These are phyloP conservation scores for Lasiodiplodia citricola DNA, from an alignment of 2,329 filamentous ascomycete species.

Conservation along the genomic window DNA sequence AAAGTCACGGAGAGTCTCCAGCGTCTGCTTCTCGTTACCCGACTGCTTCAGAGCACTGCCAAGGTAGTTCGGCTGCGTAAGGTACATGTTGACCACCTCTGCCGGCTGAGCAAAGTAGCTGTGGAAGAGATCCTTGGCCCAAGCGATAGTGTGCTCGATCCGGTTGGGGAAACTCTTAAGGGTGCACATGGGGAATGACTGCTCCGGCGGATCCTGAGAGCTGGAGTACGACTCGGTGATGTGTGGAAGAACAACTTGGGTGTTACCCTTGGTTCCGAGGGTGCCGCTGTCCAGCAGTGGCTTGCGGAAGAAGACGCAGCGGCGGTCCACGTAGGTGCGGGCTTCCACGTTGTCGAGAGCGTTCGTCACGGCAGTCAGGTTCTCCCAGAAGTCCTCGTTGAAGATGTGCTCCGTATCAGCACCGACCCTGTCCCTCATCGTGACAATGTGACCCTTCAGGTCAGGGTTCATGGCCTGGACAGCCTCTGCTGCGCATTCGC, in stretches of 20 bases:
- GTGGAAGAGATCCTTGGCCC: constrained; percentile 96
- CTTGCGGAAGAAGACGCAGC: constrained; percentile 98
- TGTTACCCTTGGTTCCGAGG: constrained; percentile 98
- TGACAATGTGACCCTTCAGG: constrained; percentile 81
- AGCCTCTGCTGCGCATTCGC: constrained; percentile 87
- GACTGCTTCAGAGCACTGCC: constrained; percentile 87
- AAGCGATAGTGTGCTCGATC: constrained; percentile 98
- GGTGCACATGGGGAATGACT: constrained; percentile 99
- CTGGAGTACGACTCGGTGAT: constrained; percentile 97
- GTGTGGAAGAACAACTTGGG: constrained; percentile 88
- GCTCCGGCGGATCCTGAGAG: constrained; percentile 96
- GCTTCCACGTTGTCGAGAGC: constrained; percentile 97
- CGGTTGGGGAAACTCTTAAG: constrained; percentile 96
- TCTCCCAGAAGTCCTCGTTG: constrained; percentile 89
- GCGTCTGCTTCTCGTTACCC: constrained; percentile 90
- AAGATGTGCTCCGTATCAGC: constrained; percentile 92
- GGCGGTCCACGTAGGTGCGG: constrained; percentile 91
- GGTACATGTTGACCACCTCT: constrained; percentile 91
- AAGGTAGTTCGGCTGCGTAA: constrained; percentile 89
- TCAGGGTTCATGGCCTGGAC: constrained; percentile 96
- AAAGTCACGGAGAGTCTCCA: constrained; percentile 89
- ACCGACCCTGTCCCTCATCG: constrained; percentile 87
- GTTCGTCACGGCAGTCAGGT: constrained; percentile 90
- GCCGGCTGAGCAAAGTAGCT: constrained; percentile 91
- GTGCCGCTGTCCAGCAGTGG: constrained; percentile 95